Percentiles rank a stretch among this genome's conserved stretches.
phyloP scores from a whole-genome alignment of 179 eudicot species.

The Drosera spatulata region DNA sequence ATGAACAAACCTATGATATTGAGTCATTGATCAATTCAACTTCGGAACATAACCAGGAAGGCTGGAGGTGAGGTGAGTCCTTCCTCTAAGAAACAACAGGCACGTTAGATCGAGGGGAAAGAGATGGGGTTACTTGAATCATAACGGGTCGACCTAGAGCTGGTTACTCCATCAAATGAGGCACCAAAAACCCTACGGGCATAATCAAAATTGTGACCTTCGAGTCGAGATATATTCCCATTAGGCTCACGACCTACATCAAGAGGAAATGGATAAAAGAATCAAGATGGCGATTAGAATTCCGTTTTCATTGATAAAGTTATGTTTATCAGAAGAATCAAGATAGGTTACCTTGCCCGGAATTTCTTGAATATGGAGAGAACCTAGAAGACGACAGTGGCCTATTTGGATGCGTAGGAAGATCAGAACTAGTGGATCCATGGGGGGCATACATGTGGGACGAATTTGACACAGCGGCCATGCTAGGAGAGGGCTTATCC shows the following conservation, averaged over 20 bases:
- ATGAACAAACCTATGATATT: too few relatives aligned
- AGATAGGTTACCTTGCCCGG: slow-evolving; percentile 41
- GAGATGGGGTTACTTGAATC: slow-evolving; percentile 15
- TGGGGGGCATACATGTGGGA: slow-evolving; percentile 34
- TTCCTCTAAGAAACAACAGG: slow-evolving; percentile 35
- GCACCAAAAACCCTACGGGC: slow-evolving; percentile 51
- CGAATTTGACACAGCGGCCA: slow-evolving; percentile 27
- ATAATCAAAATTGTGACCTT: slow-evolving; percentile 40
- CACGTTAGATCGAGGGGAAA: slow-evolving; percentile 4
- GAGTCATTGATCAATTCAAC: too few relatives aligned
- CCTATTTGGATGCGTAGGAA: slow-evolving; percentile 24
- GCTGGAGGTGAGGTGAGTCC: slow-evolving; percentile 8
- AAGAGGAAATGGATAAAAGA: slow-evolving; percentile 16
- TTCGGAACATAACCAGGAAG: slow-evolving; percentile 9
- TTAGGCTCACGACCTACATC: slow-evolving; percentile 37
- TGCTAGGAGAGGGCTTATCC: slow-evolving; percentile 49
- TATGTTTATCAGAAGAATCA: too few relatives aligned
- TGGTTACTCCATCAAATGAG: slow-evolving; percentile 34
- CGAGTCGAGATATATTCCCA: slow-evolving; percentile 45
- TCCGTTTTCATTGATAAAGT: too few relatives aligned
- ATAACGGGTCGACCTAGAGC: slow-evolving; percentile 23
- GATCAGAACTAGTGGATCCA: slow-evolving; percentile 28
- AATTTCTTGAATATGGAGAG: slow-evolving; percentile 17
- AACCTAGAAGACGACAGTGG: slow-evolving; percentile 10
- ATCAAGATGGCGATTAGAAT: neutral